Evolutionary conservation across 73 alveolate genomes (phyloP).

Genomic region (Uronychia binucleata): DNA sequence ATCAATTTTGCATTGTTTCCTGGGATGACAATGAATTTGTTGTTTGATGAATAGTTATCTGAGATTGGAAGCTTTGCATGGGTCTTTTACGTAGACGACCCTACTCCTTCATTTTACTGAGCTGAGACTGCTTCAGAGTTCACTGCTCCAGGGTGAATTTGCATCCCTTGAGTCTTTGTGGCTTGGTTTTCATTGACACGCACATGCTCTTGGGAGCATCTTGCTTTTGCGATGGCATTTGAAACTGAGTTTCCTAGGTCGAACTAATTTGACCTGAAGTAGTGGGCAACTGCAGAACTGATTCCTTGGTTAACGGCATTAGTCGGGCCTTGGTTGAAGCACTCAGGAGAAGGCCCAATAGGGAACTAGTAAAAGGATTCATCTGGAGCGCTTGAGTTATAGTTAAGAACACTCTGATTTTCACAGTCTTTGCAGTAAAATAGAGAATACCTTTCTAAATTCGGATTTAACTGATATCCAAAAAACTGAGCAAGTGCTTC

Average conservation of each 20-base stretch:
- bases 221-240: background rate
- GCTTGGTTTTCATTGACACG: background rate
- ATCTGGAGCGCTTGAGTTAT: background rate
- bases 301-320: background rate
- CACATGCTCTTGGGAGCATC: background rate
- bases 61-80: background rate
- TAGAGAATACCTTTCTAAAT: background rate
- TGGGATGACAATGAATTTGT: slow-evolving; percentile 33
- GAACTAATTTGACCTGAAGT: background rate
- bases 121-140: background rate
- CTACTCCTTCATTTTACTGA: background rate
- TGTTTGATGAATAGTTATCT: background rate
- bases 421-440: background rate
- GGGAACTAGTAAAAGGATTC: no score
- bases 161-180: background rate
- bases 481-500: background rate
- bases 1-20: slow-evolving; percentile 41
- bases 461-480: background rate
- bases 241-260: background rate
- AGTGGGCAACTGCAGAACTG: background rate
- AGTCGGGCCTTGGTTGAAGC: background rate
- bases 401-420: background rate
- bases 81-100: background rate
- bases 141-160: background rate
- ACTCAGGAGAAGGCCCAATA: background rate